Evolutionary conservation across 2,329 filamentous ascomycete species (phyloP).

Genomic region (Fusarium tuaranense): DNA sequence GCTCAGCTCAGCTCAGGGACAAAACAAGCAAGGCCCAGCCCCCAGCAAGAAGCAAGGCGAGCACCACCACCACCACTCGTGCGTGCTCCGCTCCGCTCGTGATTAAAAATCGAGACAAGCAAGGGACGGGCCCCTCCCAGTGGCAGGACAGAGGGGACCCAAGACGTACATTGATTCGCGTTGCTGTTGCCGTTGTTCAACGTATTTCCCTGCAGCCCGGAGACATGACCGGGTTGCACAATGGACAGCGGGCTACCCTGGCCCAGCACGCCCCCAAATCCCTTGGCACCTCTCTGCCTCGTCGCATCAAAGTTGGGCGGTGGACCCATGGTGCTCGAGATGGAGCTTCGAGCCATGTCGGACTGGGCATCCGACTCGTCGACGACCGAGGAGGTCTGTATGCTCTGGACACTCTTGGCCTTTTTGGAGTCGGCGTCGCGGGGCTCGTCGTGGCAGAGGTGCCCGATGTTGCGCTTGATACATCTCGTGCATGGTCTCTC

Average conservation of each 20-base stretch:
- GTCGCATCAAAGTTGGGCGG: conserved; percentile 58
- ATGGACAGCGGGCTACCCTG: conserved; percentile 71
- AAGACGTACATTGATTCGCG: conserved; percentile 79
- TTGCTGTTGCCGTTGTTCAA: conserved; percentile 66
- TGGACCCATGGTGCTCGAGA: conserved; percentile 67
- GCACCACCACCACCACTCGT: conserved; percentile 7
- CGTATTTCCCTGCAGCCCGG: conserved; percentile 73
- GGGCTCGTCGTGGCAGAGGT: conserved; percentile 97
- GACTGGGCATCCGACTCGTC: conserved; percentile 69
- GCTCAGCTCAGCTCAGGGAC: conserved; percentile 1
- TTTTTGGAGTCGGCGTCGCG: conserved; percentile 87
- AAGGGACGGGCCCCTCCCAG: conserved; percentile 34
- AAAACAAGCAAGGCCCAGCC: conserved; percentile 29
- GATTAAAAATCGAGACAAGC: conserved; percentile 37
- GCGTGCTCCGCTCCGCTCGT: conserved; percentile 36
- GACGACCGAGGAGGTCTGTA: conserved; percentile 59
- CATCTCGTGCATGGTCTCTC: conserved; percentile 97
- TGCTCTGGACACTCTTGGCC: conserved; percentile 69
- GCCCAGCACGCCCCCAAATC: conserved; percentile 58
- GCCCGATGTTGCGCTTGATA: conserved; percentile 98
- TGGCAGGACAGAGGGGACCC: conserved; percentile 37
- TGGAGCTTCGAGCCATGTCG: conserved; percentile 66
- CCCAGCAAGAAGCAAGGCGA: conserved; percentile 29
- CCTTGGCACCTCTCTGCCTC: conserved; percentile 54
- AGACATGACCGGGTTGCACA: conserved; percentile 77